Conservation (phyloP, 768 basidiomycete species). For the Lactarius indigo region DNA sequence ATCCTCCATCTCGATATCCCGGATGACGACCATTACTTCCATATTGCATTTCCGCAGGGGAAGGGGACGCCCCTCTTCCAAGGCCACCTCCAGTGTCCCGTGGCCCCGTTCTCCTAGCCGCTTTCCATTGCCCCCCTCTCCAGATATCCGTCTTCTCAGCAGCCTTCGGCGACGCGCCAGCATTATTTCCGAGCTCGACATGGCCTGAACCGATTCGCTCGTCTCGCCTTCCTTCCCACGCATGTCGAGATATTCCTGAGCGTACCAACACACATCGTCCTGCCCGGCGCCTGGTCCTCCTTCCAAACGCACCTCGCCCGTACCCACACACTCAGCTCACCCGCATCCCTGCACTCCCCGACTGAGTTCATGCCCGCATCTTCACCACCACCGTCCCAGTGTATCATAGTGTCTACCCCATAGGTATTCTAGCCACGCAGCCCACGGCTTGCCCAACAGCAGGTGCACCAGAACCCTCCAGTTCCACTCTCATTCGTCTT, state of each 20-base stretch:
- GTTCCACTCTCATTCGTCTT: conserved; percentile 24
- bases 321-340: conserved; percentile 16
- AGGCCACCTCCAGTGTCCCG: background rate
- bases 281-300: background rate
- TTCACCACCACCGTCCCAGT: background rate
- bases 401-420: background rate
- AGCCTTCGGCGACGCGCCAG: conserved; percentile 26
- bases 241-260: background rate
- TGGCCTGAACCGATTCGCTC: background rate
- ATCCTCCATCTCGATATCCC: conserved; percentile 1
- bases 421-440: background rate
- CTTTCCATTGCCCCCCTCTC: conserved; percentile 23
- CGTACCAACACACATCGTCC: background rate
- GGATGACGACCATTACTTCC: background rate
- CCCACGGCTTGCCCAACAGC: conserved; percentile 1
- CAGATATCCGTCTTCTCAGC: conserved; percentile 27
- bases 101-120: conserved; percentile 20
- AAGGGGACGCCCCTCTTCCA: background rate
- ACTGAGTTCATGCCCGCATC: background rate
- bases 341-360: conserved; percentile 1
- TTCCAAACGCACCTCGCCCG: background rate
- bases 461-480: conserved; percentile 7
- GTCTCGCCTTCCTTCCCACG: background rate
- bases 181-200: conserved; percentile 13
- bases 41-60: background rate